Base-by-base conservation (phyloP, 305 asterid genomes). In the Fraxinus platypoda region DNA sequence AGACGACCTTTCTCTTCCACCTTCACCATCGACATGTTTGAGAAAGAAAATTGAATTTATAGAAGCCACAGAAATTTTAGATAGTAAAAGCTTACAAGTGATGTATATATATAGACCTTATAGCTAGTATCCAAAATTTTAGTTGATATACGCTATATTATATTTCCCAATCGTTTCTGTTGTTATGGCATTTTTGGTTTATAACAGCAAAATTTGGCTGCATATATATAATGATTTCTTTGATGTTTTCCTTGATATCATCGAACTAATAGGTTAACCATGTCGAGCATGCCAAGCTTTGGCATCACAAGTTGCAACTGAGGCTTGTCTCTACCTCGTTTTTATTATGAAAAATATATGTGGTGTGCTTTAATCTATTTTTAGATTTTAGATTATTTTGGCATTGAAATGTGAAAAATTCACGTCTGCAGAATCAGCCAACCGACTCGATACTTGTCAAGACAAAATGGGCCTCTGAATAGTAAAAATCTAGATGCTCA, bases 1-100 rank as follows among this genome's bases (percentile, higher is more conserved):
- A 31, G 81, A 23, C 19, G 66, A n/a, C 91, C 92, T 57, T 75
- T 87, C 83, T 93, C 94, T 83, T 89, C 91, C 84, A 71, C 86
- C 77, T 81, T 70, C 76, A 30, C 64, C 28, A 30, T 83, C 76
- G 87, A 84, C 85, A 86, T 86, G 46, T 64, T 72, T 49, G 33
- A 54, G 80, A 62, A 35, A 57, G 75, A 79, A 23, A 28, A 23
- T 68, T 4, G 26, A 13, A 35, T 21, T 34, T 43, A 31, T 26
- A 21, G 2, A 23, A 70, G 75, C 41, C 37, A 70, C 3, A 4
- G 43, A 70, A 30, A 13, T 70, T 13, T 70, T 31, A 13, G 17
- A 6, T 3, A 3, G n/a, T 25, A 25, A 64, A 64, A 9, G 34
- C 33, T 25, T 64, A 64, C 28, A 7, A 57, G 23, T 21, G 13